Conservation (phyloP, 1,284 basidiomycete species). For the Flammula alnicola region DNA sequence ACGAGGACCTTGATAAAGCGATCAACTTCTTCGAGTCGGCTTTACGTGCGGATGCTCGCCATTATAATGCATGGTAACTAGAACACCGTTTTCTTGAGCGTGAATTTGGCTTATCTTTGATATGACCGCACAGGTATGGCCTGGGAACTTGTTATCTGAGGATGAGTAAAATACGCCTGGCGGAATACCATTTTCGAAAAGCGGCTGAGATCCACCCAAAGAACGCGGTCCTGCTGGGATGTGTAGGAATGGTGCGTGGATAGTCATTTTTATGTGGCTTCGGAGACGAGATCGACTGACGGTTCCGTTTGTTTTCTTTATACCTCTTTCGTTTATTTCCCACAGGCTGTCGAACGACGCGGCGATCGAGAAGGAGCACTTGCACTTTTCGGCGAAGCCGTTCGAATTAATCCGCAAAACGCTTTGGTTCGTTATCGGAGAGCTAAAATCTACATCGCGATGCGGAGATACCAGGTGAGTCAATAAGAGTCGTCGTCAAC, state of each 20-base stretch:
- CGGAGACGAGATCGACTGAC: constrained; percentile 28
- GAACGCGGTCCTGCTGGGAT: constrained; percentile 89
- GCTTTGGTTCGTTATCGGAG: constrained; percentile 90
- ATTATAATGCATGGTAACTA: constrained; percentile 93
- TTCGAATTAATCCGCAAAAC: constrained; percentile 77
- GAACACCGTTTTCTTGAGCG: constrained; percentile 20
- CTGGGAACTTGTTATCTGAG: constrained; percentile 92
- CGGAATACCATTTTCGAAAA: constrained; percentile 93
- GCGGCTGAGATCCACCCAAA: constrained; percentile 89
- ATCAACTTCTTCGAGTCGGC: constrained; percentile 90
- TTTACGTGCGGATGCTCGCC: constrained; percentile 83
- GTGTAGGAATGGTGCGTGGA: constrained; percentile 84
- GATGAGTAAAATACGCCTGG: constrained; percentile 87
- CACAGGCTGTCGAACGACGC: constrained; percentile 83
- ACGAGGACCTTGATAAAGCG: constrained; percentile 91
- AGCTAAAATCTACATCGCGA: constrained; percentile 84
- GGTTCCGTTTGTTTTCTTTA: constrained; percentile 21
- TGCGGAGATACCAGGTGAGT: constrained; percentile 82
- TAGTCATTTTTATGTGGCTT: constrained; percentile 32
- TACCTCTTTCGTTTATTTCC: no score
- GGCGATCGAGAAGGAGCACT: constrained; percentile 77
- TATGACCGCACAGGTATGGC: constrained; percentile 79
- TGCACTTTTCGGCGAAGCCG: constrained; percentile 79
- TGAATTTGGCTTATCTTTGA: constrained; percentile 30
- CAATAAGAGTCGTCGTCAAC: constrained; percentile 13